phyloP scores from a whole-genome alignment of 202 grass and related monocot species.

The Setaria italica region DNA sequence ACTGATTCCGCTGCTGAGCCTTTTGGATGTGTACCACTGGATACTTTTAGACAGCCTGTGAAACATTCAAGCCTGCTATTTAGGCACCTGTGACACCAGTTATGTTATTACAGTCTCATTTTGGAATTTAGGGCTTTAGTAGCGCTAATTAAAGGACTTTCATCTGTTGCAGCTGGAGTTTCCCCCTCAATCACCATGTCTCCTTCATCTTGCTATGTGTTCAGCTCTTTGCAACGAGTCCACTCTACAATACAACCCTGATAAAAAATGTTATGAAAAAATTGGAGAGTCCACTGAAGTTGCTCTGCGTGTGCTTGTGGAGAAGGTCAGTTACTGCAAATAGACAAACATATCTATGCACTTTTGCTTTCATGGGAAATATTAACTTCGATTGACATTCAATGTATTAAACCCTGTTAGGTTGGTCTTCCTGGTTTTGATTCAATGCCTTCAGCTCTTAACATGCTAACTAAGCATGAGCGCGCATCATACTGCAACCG shows the following conservation, averaged over 20 bases:
- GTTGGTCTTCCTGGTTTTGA: conserved; percentile 99
- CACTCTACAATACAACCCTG: conserved; percentile 95
- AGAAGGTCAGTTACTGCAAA: conserved; percentile 76
- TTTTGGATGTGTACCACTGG: conserved; percentile 22
- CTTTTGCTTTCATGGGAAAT: conserved; percentile 31
- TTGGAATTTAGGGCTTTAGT: conserved; percentile 20
- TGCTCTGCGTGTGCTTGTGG: conserved; percentile 92
- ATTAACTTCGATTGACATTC: conserved; percentile 32
- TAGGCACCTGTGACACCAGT: conserved; percentile 6
- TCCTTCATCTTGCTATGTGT: conserved; percentile 98
- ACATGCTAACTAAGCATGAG: conserved; percentile 91
- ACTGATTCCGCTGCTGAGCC: neutral
- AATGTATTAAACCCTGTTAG: conserved; percentile 54
- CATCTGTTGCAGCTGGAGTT: conserved; percentile 84
- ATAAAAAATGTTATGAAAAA: conserved; percentile 95
- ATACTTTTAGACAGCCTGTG: neutral
- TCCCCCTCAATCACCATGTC: conserved; percentile 94
- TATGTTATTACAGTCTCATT: conserved; percentile 23
- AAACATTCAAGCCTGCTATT: conserved; percentile 17
- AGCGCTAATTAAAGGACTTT: conserved; percentile 43
- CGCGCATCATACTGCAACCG: conserved; percentile 96
- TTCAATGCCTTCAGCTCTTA: conserved; percentile 96
- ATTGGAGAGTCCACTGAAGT: conserved; percentile 99
- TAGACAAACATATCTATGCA: neutral
- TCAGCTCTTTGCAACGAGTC: conserved; percentile 99